These are phyloP conservation scores for Suillus cothurnatus DNA, from an alignment of 768 basidiomycete species.

Conservation along the genomic window DNA sequence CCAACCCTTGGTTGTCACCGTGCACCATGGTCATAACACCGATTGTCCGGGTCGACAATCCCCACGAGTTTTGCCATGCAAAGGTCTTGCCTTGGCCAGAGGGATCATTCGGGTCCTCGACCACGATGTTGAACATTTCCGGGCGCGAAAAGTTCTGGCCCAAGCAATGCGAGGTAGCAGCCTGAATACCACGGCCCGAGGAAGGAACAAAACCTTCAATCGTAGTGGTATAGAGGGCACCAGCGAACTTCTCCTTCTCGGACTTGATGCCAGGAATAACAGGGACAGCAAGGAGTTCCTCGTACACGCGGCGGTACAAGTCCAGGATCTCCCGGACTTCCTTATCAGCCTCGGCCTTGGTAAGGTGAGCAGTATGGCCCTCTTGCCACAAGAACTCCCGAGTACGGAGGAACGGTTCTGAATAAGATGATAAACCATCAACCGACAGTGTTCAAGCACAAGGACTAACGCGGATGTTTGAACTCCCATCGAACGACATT, in stretches of 20 bases:
- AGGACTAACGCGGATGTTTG: slow-evolving; percentile 87
- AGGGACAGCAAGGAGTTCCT: slow-evolving; percentile 96
- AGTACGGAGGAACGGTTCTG: slow-evolving; percentile 97
- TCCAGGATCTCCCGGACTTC: slow-evolving; percentile 96
- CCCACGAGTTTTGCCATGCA: slow-evolving; percentile 99
- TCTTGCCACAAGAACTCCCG: slow-evolving; percentile 99
- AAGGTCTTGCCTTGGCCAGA: slow-evolving; percentile 68
- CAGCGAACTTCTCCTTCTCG: slow-evolving; percentile 99
- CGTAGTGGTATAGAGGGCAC: slow-evolving; percentile 97
- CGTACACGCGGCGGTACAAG: slow-evolving; percentile 92
- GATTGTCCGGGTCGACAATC: slow-evolving; percentile 91
- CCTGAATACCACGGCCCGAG: slow-evolving; percentile 96
- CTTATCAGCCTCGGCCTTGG: slow-evolving; percentile 84
- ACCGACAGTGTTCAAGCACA: background rate
- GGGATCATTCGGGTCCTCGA: slow-evolving; percentile 88
- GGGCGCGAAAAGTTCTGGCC: slow-evolving; percentile 97
- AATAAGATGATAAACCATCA: background rate
- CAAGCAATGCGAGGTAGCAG: slow-evolving; percentile 95
- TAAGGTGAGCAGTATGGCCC: slow-evolving; percentile 94
- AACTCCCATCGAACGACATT: slow-evolving; percentile 99
- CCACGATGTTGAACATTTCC: slow-evolving; percentile 97
- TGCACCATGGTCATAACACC: slow-evolving; percentile 99
- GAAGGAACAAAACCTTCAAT: slow-evolving; percentile 98
- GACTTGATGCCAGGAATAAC: slow-evolving; percentile 97
- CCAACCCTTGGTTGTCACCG: slow-evolving; percentile 96